Base-by-base conservation (phyloP, 2,329 filamentous ascomycete genomes). In the Talaromyces funiculosus region DNA sequence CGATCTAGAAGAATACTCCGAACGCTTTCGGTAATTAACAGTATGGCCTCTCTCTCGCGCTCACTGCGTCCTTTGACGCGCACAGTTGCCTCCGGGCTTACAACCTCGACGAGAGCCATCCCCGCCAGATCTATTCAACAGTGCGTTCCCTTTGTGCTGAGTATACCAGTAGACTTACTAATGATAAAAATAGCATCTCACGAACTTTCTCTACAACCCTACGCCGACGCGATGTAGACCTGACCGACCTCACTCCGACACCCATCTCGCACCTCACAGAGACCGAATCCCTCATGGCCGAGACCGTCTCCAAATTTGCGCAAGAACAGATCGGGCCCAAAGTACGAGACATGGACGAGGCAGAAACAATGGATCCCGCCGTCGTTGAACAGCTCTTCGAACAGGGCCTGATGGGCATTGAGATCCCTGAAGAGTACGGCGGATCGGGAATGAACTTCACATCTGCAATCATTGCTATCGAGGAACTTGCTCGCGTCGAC, bases 381-480 rank as follows among this genome's bases (percentile, higher is more conserved):
- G 77, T 99, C 7, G 89, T 99, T 5, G 92, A 96, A 80, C 90
- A 94, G 77, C 84, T 96, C 57, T 99, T 99, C 70, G 94, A 99
- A 80, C 92, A 97, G 74, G 94, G 94, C 0, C 81, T 99, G 54
- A 99, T 99, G 94, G 89, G 92, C 64, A 84, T 99, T 65, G 94
- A 99, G 80, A 96, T 99, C 61, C 93, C 94, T 16, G 94, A 99
- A 77, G 92, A 97, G 76, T 99, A 88, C 73, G 94, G 94, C 63
- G 94, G 94, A 63, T 90, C 93, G 0, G 94, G 92, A 67, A 97
- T 99, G 94, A 97, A 97, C 84, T 99, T 99, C 78, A 97, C 94
- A 0, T 81, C 92, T 0, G 93, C 92, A 63, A 96, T 99, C 72
- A 88, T 99, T 47, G 93, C 90, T 29, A 99, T 99, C 69, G 94